A percentile compares a stretch with the other conserved stretches of the same genome.
Evolutionary conservation across 176 grass and related monocot genomes (phyloP).

Genomic region (Metroxylon sagu): DNA sequence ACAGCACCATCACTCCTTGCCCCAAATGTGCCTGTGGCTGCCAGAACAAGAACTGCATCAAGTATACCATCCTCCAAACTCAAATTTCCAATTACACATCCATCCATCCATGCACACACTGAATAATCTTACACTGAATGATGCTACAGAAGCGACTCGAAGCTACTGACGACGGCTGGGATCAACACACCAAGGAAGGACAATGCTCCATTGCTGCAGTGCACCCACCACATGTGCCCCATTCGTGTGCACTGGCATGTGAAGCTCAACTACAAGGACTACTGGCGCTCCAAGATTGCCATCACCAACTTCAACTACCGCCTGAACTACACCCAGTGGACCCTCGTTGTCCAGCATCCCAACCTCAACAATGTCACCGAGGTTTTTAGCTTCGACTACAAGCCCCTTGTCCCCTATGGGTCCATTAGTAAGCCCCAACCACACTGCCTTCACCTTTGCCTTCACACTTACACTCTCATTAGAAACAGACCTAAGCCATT

Average conservation of each 20-base stretch:
- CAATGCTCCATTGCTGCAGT: slow-evolving; percentile 62
- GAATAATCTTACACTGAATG: too few relatives aligned
- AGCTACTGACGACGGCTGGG: slow-evolving; percentile 31
- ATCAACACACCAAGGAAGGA: slow-evolving; percentile 80
- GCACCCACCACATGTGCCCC: slow-evolving; percentile 81
- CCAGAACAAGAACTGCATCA: slow-evolving; percentile 70
- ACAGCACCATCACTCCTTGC: slow-evolving; percentile 77
- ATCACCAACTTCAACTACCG: slow-evolving; percentile 86
- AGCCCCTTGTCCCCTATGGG: slow-evolving; percentile 48
- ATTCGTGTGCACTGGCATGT: slow-evolving; percentile 85
- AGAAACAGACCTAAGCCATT: too few relatives aligned
- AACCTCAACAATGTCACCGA: slow-evolving; percentile 80
- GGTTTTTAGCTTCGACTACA: slow-evolving; percentile 90
- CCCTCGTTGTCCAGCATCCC: slow-evolving; percentile 73
- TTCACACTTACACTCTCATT: not conserved
- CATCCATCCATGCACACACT: too few relatives aligned
- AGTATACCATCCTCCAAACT: slow-evolving; percentile 16
- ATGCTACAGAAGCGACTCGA: slow-evolving; percentile 39
- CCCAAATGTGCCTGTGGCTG: slow-evolving; percentile 68
- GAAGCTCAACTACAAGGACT: slow-evolving; percentile 98
- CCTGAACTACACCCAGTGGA: slow-evolving; percentile 97
- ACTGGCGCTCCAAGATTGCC: slow-evolving; percentile 86
- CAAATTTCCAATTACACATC: too few relatives aligned
- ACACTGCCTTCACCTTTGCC: not conserved
- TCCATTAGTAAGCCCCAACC: slow-evolving; percentile 43